A percentile compares a stretch with the other conserved stretches of the same genome.
Conservation (phyloP, 371 early-diverging fungal species). For the Mycotypha africana region DNA sequence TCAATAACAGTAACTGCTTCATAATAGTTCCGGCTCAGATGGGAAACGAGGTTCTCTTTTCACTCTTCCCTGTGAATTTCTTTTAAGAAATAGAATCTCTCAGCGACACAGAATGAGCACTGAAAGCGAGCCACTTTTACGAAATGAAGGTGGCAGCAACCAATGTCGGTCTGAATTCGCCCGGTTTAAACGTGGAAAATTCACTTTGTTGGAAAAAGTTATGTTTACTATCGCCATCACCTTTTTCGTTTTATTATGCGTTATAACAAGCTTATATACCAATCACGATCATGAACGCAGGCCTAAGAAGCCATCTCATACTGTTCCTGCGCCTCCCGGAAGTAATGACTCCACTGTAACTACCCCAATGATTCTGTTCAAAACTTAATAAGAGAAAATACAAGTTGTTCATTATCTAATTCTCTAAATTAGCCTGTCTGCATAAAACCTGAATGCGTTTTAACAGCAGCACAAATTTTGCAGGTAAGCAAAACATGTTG, state of each 20-base stretch:
- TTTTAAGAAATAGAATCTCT: too few relatives aligned
- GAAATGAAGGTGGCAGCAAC: conserved; percentile 3
- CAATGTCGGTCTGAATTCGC: neutral
- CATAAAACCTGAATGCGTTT: conserved; percentile 51
- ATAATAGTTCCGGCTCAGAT: too few relatives aligned
- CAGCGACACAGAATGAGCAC: too few relatives aligned
- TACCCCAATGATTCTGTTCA: neutral
- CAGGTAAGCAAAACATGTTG: conserved; percentile 22
- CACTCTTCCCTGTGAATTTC: too few relatives aligned
- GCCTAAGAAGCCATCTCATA: conserved; percentile 1
- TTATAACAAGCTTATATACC: conserved; percentile 36
- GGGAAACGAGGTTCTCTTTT: too few relatives aligned
- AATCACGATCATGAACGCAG: conserved; percentile 25
- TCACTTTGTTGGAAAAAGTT: conserved; percentile 31
- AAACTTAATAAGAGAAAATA: neutral
- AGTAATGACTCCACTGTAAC: conserved; percentile 10
- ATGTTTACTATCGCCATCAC: conserved; percentile 20
- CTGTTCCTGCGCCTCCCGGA: conserved; percentile 6
- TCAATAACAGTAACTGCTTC: too few relatives aligned
- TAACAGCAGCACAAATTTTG: conserved; percentile 51
- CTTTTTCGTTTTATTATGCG: conserved; percentile 29
- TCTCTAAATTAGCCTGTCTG: conserved; percentile 34
- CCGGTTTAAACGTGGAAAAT: conserved; percentile 18
- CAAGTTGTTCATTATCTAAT: too few relatives aligned
- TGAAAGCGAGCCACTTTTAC: conserved; percentile 29